Conservation (phyloP, 2,329 filamentous ascomycete genomes). For the Aureobasidium melanogenum region DNA sequence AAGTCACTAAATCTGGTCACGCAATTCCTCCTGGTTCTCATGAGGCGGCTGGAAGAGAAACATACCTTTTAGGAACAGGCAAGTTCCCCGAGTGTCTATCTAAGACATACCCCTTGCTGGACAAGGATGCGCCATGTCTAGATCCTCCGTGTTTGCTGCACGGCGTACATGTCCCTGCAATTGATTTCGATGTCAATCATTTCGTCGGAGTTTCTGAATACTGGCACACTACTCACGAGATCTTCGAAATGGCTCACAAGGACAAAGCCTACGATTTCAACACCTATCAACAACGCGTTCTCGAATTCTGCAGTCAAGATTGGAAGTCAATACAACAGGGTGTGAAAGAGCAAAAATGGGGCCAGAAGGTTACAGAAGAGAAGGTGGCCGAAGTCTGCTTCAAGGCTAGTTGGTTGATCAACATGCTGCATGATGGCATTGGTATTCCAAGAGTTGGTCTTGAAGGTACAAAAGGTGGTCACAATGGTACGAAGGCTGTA, state of each 20-base stretch:
- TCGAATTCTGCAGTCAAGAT: constrained; percentile 73
- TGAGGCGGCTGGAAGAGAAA: constrained; percentile 31
- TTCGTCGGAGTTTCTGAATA: constrained; percentile 97
- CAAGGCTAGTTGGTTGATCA: constrained; percentile 97
- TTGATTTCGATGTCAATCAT: constrained; percentile 95
- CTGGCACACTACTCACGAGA: constrained; percentile 95
- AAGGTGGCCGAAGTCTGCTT: constrained; percentile 86
- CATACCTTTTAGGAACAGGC: constrained; percentile 70
- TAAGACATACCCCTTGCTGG: constrained; percentile 74
- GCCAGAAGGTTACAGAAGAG: constrained; percentile 62
- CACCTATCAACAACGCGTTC: constrained; percentile 78
- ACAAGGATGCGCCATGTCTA: constrained; percentile 77
- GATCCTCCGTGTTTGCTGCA: constrained; percentile 83
- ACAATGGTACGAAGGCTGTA: constrained; percentile 65
- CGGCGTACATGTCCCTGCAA: constrained; percentile 84
- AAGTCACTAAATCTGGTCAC: constrained; percentile 63
- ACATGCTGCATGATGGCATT: constrained; percentile 90
- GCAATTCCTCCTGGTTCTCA: constrained; percentile 39
- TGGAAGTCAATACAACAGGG: constrained; percentile 69
- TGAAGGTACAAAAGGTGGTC: constrained; percentile 43
- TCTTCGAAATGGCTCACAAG: constrained; percentile 71
- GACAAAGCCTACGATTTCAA: constrained; percentile 79
- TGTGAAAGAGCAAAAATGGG: constrained; percentile 58
- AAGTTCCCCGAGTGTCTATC: constrained; percentile 76
- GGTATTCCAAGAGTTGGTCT: constrained; percentile 80